Base-by-base conservation (phyloP, 371 early-diverging fungal species). In the Mortierella sp. region DNA sequence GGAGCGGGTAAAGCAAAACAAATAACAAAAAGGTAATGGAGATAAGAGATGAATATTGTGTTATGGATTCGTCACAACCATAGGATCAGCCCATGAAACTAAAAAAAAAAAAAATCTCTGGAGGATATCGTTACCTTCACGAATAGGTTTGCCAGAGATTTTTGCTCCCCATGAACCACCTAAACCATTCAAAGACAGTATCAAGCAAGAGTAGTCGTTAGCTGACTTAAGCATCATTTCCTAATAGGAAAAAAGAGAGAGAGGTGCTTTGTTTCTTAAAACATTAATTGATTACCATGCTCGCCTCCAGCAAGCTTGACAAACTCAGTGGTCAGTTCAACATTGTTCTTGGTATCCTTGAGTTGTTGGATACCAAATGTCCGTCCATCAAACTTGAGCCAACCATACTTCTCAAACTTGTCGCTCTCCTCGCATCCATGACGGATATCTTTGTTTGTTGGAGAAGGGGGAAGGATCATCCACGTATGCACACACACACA, bases 401-500 rank as follows among this genome's bases (percentile, higher is more conserved):
- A 98, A n/a, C 94, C 95, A 81, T 97, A 97, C 21, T 91, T 88
- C 45, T 82, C 80, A 47, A 96, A 81, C 26, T 86, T 83, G 68
- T 96, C 95, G 23, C 88, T 88, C 57, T 96, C 93, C 62, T 97
- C 96, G 75, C 98, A 98, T 18, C 91, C 86, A 67, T 97, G 96
- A 2, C 97, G 89, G 45, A 95, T 88, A 19, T 88, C 91, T 92
- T 60, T 64, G n/a, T 37, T 37, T 37, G 37, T 37, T 37, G 37
- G 37, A 25, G n/a, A 9, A 37, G 37, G 37, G 3, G 37, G 9
- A 37, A n/a, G n/a, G n/a, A n/a, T n/a, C n/a, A n/a, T n/a, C n/a
- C n/a, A n/a, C n/a, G n/a, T n/a, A n/a, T n/a, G n/a, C n/a, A n/a
- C n/a, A n/a, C n/a, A 59, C 46, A 21, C 46, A 45, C 11, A 28